Percentiles rank a stretch among this genome's conserved stretches.
Conservation (phyloP, 306 rosid genomes). For the Lathyrus aphaca region DNA sequence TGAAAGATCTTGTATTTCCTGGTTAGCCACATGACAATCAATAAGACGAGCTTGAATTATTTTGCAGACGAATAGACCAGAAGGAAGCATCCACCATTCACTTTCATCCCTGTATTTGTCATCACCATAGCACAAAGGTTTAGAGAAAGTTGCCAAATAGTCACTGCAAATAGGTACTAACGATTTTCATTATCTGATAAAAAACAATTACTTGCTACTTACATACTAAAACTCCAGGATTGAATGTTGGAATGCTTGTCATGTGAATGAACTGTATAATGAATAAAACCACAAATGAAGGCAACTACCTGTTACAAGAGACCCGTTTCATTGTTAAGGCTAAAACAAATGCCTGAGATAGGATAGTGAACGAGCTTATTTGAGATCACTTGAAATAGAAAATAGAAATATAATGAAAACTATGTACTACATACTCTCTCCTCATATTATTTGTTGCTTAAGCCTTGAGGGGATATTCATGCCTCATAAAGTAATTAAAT, state of each 20-base stretch:
- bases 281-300: conserved; percentile 83
- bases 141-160: conserved; percentile 24
- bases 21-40: conserved; percentile 87
- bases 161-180: conserved; percentile 10
- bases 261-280: conserved; percentile 61
- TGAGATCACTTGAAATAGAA: background rate
- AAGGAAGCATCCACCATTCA: conserved; percentile 99
- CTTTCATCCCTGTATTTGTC: conserved; percentile 85
- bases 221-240: conserved; percentile 93
- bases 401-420: background rate
- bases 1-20: conserved; percentile 87
- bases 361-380: conserved; percentile 8
- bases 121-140: conserved; percentile 10
- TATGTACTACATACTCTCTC: background rate
- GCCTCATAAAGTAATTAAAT: no score
- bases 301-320: conserved; percentile 68
- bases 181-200: conserved; percentile 30
- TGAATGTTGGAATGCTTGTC: conserved; percentile 65
- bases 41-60: conserved; percentile 81
- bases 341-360: conserved; percentile 18
- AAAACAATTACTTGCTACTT: conserved; percentile 42
- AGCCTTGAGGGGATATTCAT: no score
- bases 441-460: no score
- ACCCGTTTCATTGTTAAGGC: conserved; percentile 16
- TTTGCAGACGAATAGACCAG: conserved; percentile 75